Base-by-base conservation (phyloP, 1,139 yeast genomes). In the Sugiyamaella grinbergsii region DNA sequence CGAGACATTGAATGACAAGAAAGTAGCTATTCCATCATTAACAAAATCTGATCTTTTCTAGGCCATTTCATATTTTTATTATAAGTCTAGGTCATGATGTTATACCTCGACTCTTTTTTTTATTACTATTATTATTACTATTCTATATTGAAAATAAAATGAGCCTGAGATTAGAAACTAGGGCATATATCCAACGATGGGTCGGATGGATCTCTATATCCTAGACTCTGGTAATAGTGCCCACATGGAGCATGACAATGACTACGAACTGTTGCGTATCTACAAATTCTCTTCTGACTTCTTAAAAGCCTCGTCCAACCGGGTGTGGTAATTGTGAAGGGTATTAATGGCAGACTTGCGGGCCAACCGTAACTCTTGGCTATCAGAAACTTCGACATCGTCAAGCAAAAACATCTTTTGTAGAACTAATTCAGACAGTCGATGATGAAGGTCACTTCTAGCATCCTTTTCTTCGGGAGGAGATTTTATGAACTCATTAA, bases 371-470 rank as follows among this genome's bases (percentile, higher is more conserved):
- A 70, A 58, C 39, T 70, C 74, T 11, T 62, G 64, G 43, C 67
- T 66, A 2, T 61, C 71, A 22, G 62, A 54, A 13, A 68, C 71
- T 49, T 72, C 75, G 31, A 72, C 63, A 42, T 68, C 70, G 56
- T 72, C 76, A 29, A 72, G 63, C 42, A 63, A 51, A 47, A 72
- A 67, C 60, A 71, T 66, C 50, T 67, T 67, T 52, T 71, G 76
- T 26, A 72, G 61, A 29, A 72, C 65, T 42, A 66, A 51, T 58
- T 72, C 76, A 8, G 68, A 60, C 19, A 72, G 59, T 18, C 68
- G 55, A 28, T 71, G 64, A 54, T 71, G 71, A 52, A 66, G 65
- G 13, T 68, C 70, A 15, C 61, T 65, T 19, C 63, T 58, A 23
- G 54, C 62, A 16, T 54, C 58, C 18, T 54, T 54, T 38, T 58